A percentile compares a stretch with the other conserved stretches of the same genome.
phyloP scores from a whole-genome alignment of 2,329 filamentous ascomycete genomes.

The Trichoderma sp. region DNA sequence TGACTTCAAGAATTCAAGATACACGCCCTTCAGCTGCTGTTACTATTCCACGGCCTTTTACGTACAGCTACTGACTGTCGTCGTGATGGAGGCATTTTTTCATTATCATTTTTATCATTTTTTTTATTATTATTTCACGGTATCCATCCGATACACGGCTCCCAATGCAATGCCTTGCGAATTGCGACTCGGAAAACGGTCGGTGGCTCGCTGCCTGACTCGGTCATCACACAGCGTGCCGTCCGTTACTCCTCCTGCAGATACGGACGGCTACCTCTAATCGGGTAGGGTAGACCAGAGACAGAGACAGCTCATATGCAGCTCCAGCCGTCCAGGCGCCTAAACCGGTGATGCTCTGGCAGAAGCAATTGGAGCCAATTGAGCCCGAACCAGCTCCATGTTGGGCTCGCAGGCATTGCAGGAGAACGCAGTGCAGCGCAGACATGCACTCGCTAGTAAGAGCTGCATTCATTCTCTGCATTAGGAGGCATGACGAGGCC shows the following conservation, averaged over 20 bases:
- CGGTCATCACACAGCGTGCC: constrained; percentile 1
- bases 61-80: background rate
- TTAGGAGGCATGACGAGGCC: background rate
- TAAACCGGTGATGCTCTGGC: background rate
- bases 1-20: background rate
- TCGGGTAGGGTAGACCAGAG: background rate
- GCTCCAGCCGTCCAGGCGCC: background rate
- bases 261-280: background rate
- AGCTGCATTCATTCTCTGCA: constrained; percentile 19
- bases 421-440: background rate
- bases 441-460: constrained; percentile 10
- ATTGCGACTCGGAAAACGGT: background rate
- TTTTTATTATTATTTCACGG: background rate
- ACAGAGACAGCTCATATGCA: constrained; percentile 9
- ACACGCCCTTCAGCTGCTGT: background rate
- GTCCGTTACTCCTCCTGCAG: background rate
- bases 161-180: background rate
- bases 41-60: background rate
- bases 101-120: background rate
- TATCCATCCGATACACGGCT: background rate
- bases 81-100: background rate
- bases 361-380: background rate
- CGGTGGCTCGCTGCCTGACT: constrained; percentile 13
- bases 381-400: constrained; percentile 13
- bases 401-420: constrained; percentile 17